phyloP scores from a whole-genome alignment of 768 basidiomycete genomes.

The Mycena galericulata region DNA sequence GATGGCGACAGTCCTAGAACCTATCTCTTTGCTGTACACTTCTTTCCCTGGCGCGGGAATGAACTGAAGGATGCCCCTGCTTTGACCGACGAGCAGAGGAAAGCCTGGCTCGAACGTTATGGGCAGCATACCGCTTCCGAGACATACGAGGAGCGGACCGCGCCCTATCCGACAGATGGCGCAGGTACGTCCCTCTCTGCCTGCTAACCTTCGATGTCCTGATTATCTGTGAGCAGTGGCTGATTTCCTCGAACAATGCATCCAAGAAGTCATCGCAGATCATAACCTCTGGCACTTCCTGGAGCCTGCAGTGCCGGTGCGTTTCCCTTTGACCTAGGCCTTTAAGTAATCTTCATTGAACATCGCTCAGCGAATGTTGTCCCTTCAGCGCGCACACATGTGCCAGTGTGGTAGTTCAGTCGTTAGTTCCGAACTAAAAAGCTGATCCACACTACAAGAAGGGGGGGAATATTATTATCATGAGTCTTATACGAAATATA shows the following conservation, averaged over 20 bases:
- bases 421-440: too few species aligned
- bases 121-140: not conserved
- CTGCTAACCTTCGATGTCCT: not conserved
- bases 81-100: not conserved
- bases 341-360: too few species aligned
- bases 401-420: too few species aligned
- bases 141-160: not conserved
- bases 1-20: not conserved
- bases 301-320: not conserved
- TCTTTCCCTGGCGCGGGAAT: not conserved
- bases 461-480: too few species aligned
- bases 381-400: too few species aligned
- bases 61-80: not conserved
- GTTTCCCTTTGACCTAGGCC: not conserved
- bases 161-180: not conserved
- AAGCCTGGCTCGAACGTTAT: not conserved
- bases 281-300: not conserved
- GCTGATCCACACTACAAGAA: too few species aligned
- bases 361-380: too few species aligned
- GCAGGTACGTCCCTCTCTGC: not conserved
- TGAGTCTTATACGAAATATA: too few species aligned
- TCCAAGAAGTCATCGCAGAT: not conserved
- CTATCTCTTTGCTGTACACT: not conserved
- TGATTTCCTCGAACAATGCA: not conserved
- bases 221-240: not conserved